Percentiles rank a stretch among this genome's conserved stretches.
These are phyloP conservation scores for Diplodia seriata DNA, from an alignment of 2,329 filamentous ascomycete species.

Conservation along the genomic window DNA sequence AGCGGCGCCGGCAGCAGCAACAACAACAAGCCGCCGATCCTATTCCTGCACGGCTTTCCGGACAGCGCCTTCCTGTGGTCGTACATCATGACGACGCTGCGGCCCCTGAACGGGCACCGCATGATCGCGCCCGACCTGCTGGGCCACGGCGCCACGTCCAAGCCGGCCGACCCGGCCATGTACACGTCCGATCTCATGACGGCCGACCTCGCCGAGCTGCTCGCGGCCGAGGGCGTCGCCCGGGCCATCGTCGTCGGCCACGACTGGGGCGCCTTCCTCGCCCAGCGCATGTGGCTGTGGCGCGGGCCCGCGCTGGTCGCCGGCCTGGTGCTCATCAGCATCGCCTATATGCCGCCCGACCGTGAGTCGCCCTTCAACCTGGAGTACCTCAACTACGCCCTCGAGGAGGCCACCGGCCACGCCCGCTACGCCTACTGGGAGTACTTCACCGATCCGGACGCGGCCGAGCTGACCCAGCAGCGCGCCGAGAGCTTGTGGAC, in stretches of 20 bases:
- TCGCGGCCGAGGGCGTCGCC: slow-evolving; percentile 38
- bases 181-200: slow-evolving; percentile 33
- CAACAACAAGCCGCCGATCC: slow-evolving; percentile 32
- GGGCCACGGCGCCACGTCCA: slow-evolving; percentile 44
- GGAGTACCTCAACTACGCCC: slow-evolving; percentile 44
- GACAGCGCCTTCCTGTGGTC: slow-evolving; percentile 54
- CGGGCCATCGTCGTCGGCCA: slow-evolving; percentile 55
- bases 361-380: slow-evolving; percentile 47
- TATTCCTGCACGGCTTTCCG: slow-evolving; percentile 58
- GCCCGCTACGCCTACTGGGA: slow-evolving; percentile 55
- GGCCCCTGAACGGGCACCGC: slow-evolving; percentile 46
- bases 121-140: slow-evolving; percentile 48
- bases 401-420: slow-evolving; percentile 48
- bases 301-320: slow-evolving; percentile 48
- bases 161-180: slow-evolving; percentile 34
- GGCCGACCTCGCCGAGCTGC: slow-evolving; percentile 33
- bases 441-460: slow-evolving; percentile 53
- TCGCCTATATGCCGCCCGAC: slow-evolving; percentile 51
- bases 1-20: neutral
- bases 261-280: slow-evolving; percentile 57
- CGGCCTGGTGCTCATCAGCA: slow-evolving; percentile 54
- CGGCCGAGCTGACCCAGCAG: slow-evolving; percentile 46
- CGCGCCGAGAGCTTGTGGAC: slow-evolving; percentile 51
- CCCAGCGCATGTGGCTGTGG: slow-evolving; percentile 53
- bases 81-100: slow-evolving; percentile 48